Evolutionary conservation across 352 stramenopile species (phyloP), one percentile per base, ranked within the genome.

Genomic region (Phytophthora colocasiae): DNA sequence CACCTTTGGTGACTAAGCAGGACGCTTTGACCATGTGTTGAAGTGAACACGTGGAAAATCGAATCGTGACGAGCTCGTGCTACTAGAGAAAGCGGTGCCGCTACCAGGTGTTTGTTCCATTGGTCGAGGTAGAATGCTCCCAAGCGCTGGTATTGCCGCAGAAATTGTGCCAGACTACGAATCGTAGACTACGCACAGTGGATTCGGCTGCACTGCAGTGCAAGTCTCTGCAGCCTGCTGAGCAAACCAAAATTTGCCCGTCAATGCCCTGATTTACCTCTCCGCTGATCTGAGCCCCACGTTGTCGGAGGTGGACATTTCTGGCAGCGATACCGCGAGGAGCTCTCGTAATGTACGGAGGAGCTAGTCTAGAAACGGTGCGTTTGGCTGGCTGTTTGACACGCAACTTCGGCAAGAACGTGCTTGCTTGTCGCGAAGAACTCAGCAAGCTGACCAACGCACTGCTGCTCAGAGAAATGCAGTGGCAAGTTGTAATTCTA

Each of bases 271-370:
- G 57, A 52, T 50, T 58, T 65, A 46, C 41, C 15, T 24, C 29
- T 55, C 43, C 54, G n/a, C 27, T 31, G 27, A 31, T 31, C 27
- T 31, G 27, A 31, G 27, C 19, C 29, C 19, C 41, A 14, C 31
- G 31, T 14, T 9, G 12, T 36, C 31, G 12, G 6, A 57, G 31
- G 38, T 40, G 40, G 54, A 60, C 47, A 36, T 66, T 22, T 59
- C 40, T 57, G 32, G 12, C 34, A 49, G 49, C 49, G 49, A 66
- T 43, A 61, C 32, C 49, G 32, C 41, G 49, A 66, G 46, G 58
- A 66, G 58, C 58, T 46, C 47, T 22, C 17, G 10, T 46, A 10
- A 3, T 14, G 7, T 22, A 46, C n/a, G 38, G 17, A 27, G 40
- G 17, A 26, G 40, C 6, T 46, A 36, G 31, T 36, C 31, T 11